phyloP scores from a whole-genome alignment of 768 basidiomycete species.

The Crucibulum laeve region DNA sequence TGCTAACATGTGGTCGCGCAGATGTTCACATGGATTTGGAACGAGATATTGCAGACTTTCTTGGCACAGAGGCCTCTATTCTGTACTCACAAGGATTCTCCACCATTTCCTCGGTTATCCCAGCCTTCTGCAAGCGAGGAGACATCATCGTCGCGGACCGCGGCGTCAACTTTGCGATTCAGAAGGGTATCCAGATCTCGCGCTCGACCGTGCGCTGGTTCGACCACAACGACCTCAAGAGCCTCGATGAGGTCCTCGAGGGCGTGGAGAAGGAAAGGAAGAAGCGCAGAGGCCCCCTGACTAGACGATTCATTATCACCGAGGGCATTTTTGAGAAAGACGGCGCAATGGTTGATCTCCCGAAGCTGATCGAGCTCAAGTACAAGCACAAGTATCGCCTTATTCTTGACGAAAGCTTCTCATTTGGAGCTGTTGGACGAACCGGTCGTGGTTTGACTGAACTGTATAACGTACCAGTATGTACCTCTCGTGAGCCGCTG shows the following conservation, averaged over 20 bases:
- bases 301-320: constrained; percentile 91
- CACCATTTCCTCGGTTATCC: constrained; percentile 89
- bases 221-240: constrained; percentile 92
- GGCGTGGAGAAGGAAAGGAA: constrained; percentile 84
- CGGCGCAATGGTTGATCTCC: constrained; percentile 88
- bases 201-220: constrained; percentile 92
- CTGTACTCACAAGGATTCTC: constrained; percentile 94
- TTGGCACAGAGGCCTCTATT: constrained; percentile 86
- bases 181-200: constrained; percentile 93
- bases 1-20: constrained; percentile 23
- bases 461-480: constrained; percentile 86
- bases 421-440: constrained; percentile 88
- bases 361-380: constrained; percentile 92
- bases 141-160: constrained; percentile 98
- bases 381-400: constrained; percentile 93
- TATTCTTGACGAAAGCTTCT: constrained; percentile 90
- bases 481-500: constrained; percentile 16
- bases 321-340: constrained; percentile 97
- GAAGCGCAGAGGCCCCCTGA: constrained; percentile 77
- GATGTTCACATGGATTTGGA: constrained; percentile 93
- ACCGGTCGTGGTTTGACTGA: constrained; percentile 96
- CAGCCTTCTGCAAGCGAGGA: constrained; percentile 95
- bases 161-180: constrained; percentile 93
- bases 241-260: constrained; percentile 84
- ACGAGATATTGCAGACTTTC: constrained; percentile 83